phyloP scores from a whole-genome alignment of 140 eudicot genomes.

The Oenanthe javanica region DNA sequence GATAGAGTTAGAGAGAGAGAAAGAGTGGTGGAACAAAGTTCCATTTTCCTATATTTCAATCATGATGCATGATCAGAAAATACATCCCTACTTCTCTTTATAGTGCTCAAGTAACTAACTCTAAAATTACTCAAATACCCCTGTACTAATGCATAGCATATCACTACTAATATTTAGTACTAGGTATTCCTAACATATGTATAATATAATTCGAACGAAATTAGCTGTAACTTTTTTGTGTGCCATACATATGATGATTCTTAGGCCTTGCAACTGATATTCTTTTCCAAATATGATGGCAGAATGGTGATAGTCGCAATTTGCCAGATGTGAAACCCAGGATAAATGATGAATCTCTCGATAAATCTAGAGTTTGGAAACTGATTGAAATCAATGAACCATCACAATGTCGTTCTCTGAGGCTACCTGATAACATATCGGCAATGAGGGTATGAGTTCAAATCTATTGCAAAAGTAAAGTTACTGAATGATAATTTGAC shows the following conservation, averaged over 20 bases:
- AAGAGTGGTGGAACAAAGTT: too few relatives aligned
- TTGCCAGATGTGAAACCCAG: slow-evolving; percentile 63
- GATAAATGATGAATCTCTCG: slow-evolving; percentile 57
- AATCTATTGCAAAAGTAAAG: background rate
- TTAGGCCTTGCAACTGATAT: background rate
- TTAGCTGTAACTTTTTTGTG: background rate
- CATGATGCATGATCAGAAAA: too few relatives aligned
- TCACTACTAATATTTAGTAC: too few relatives aligned
- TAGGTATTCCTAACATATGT: background rate
- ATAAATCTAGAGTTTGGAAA: slow-evolving; percentile 65
- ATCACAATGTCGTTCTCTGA: slow-evolving; percentile 62
- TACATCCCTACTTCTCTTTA: too few relatives aligned
- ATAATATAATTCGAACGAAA: background rate
- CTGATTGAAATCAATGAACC: slow-evolving; percentile 63
- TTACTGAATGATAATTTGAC: background rate
- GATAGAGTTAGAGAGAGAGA: too few relatives aligned
- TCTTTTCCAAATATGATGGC: slow-evolving; percentile 11
- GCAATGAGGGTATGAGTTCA: slow-evolving; percentile 51
- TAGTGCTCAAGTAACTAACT: too few relatives aligned
- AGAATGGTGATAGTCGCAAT: slow-evolving; percentile 60
- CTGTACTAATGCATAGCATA: too few relatives aligned
- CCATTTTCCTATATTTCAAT: too few relatives aligned
- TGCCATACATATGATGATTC: background rate
- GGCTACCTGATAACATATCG: slow-evolving; percentile 63
- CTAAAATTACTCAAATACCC: too few relatives aligned